phyloP scores from a whole-genome alignment of 352 stramenopile genomes.

The Pythium vanterpoolii region DNA sequence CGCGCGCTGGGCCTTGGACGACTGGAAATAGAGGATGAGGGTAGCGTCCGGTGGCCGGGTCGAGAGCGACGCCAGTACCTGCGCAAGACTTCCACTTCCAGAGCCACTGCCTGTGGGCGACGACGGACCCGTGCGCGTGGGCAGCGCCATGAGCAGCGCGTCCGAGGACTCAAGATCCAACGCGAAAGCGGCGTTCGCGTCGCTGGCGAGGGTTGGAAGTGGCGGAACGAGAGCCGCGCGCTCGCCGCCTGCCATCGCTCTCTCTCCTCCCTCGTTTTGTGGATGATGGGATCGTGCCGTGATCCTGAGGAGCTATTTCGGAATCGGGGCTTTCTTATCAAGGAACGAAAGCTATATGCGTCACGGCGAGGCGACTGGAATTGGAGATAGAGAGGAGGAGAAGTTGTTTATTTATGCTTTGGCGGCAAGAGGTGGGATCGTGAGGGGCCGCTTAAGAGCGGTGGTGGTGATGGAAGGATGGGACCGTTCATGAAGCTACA shows the following conservation, averaged over 20 bases:
- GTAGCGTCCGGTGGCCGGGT: slow-evolving; percentile 34
- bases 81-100: background rate
- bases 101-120: background rate
- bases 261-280: background rate
- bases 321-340: no score
- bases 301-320: no score
- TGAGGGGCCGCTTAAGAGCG: no score
- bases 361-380: no score
- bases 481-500: no score
- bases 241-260: background rate
- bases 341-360: no score
- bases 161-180: no score
- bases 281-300: no score
- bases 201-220: slow-evolving; percentile 3
- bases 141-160: slow-evolving; percentile 13
- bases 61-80: slow-evolving; percentile 25
- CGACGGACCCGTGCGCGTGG: slow-evolving; percentile 7
- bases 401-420: no score
- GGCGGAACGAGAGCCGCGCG: slow-evolving; percentile 6
- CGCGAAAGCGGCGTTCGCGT: background rate
- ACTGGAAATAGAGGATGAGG: slow-evolving; percentile 38
- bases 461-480: no score
- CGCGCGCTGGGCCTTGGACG: slow-evolving; percentile 31
- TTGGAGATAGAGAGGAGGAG: no score
- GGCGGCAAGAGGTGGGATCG: no score